Evolutionary conservation across 2,329 filamentous ascomycete genomes (phyloP).

Genomic region (Xylaria multiplex): DNA sequence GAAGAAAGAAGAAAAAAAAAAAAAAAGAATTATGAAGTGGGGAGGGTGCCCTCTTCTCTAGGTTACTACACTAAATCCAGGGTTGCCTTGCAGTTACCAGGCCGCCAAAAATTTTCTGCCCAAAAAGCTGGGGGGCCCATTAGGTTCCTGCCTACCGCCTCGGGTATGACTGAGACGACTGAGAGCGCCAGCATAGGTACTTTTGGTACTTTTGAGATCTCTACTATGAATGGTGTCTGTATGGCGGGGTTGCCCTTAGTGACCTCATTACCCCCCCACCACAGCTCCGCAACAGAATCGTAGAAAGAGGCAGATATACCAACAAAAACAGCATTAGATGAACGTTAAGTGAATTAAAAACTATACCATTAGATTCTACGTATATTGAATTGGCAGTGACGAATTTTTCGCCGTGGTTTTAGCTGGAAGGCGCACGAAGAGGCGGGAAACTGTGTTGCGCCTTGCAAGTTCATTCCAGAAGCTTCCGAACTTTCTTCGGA

Average conservation of each 20-base stretch:
- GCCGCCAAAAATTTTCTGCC: constrained; percentile 36
- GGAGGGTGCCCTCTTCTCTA: neutral
- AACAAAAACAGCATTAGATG: neutral
- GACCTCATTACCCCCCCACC: constrained; percentile 35
- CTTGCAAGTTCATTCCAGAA: constrained; percentile 35
- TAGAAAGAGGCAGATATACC: constrained; percentile 17
- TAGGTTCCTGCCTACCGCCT: constrained; percentile 23
- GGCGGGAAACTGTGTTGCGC: constrained; percentile 24
- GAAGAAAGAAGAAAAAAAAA: too few species aligned
- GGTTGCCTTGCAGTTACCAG: constrained; percentile 35
- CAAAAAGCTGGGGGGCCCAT: constrained; percentile 31
- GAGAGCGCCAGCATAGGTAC: neutral
- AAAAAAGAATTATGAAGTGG: neutral
- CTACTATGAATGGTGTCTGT: neutral
- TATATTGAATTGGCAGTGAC: neutral
- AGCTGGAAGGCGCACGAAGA: constrained; percentile 23
- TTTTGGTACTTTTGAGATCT: constrained; percentile 21
- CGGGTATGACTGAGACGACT: neutral
- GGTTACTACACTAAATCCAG: neutral
- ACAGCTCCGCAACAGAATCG: constrained; percentile 26
- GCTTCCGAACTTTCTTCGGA: constrained; percentile 35
- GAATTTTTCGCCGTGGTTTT: constrained; percentile 16
- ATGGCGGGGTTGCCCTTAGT: constrained; percentile 34
- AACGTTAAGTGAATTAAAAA: neutral
- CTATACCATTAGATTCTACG: neutral